Base-by-base conservation (phyloP, 345 rosid species). In the Cardamine resedifolia region DNA sequence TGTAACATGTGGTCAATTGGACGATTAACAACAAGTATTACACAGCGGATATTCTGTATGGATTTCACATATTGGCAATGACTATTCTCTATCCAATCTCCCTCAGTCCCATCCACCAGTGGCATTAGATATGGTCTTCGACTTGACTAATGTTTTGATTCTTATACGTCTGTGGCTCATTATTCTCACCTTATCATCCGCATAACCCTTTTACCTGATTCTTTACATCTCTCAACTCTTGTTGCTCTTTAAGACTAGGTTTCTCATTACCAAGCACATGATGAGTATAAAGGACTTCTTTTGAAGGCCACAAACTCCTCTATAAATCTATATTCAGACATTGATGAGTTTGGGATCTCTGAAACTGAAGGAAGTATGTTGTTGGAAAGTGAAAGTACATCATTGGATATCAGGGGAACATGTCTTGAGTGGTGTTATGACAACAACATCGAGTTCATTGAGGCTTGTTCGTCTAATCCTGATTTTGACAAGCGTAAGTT, bases 71-170 rank as follows among this genome's bases (percentile, higher is more conserved):
- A 89, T 92, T 34, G 67, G 60, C n/a, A 89, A 87, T 16, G 86
- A 63, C 38, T 77, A 84, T 62, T 85, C 84, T 18, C 53, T 83
- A 23, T 68, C 16, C 34, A 70, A 41, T 23, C 75, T 83, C 61
- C 91, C 91, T 36, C 34, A 65, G 28, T 81, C 77, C n/a, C 73
- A 71, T 48, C 75, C 73, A 49, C 66, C 84, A 50, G 82, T 83
- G 74, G 98, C 98, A 11, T 77, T 93, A 72, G 89, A 90, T 67
- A 77, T 93, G 96, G 96, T 93, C 79, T 90, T 90, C 56, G 87
- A 90, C 83, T 74, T 86, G 79, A 88, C 57, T 68, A 75, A 92
- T 76, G 97, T 92, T 90, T 71, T 80, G 72, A 12, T 50, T 57
- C 47, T 76, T 33, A 38, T 49, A 38, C 53, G 9, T 39, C 19